Evolutionary conservation across 164 flowering plant genomes (phyloP), one percentile per base, ranked within the genome.

Genomic region (Berberis thunbergii): DNA sequence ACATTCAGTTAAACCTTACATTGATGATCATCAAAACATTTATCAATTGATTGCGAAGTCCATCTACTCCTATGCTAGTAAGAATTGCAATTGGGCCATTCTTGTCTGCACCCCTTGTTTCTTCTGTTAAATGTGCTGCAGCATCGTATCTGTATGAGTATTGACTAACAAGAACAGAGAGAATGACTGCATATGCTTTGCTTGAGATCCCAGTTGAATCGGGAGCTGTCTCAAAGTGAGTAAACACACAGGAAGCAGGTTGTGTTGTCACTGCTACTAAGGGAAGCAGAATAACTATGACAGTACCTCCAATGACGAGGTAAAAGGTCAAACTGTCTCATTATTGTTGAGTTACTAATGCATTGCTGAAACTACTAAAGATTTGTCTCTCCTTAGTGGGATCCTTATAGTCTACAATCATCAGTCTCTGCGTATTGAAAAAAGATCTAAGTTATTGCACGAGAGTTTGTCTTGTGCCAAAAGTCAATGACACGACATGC

Each of bases 41-140:
- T 26, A 26, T 26, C 26, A 26, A 26, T 26, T 26, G 26, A 26
- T 26, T 26, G 26, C 26, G 26, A 26, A 26, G 26, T 26, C 26
- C 26, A 26, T 26, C 26, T 26, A 26, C 26, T 26, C 83, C 89
- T 52, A 87, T 80, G 69, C 85, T 83, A 3, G 88, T 71, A 43
- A 87, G 86, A 64, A 87, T 87, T 0, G 86, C 86, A 57, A 83
- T 82, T 2, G 90, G 93, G 54, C 93, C 90, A 66, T 77, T 85
- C 73, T 71, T 85, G 63, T 87, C 93, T 49, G 93, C 85, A 4
- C 80, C 88, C 69, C 69, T 85, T 41, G 89, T 85, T 73, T 87
- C 93, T 76, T 87, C 89, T 41, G 93, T 87, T 10, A 87, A 66
- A 83, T 85, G 89, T 43, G 93, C 93, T 2, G 93, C 88, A 44